Evolutionary conservation across 2,329 filamentous ascomycete genomes (phyloP), one percentile per base, ranked within the genome.

Genomic region (Alternaria sp.): DNA sequence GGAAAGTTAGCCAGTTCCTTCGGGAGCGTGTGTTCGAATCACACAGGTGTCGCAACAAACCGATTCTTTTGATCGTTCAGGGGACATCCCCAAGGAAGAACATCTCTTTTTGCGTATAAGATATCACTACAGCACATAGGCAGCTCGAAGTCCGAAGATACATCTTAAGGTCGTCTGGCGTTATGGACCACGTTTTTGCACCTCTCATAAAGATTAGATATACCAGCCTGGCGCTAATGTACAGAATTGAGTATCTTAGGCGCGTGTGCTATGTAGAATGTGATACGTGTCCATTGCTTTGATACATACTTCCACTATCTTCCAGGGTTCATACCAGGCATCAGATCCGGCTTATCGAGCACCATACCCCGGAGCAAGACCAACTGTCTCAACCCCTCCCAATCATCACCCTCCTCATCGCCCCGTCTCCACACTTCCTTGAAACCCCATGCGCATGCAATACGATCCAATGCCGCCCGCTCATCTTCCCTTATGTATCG

Each of bases 401-500:
- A 99, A 66, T 97, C 95, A 57, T 89, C 86, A 0, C 96, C 95
- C 69, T 93, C 91, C 81, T 99, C 96, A 77, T 97, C 93, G 1
- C 96, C 96, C 75, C 92, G 87, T 77, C 90, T 89, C 83, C 88
- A 90, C 26, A 84, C 81, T 77, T 97, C 92, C 73, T 91, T 90
- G 81, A 97, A 99, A 0, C 96, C 96, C 93, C 96, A 99, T 0
- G 93, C 91, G 68, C 90, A 88, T 1, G 94, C 93, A 61, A 99
- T 88, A 74, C 88, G 89, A 82, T 99, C 96, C 68, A 97, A 84
- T 1, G 93, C 93, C 4, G 90, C 91, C 23, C 96, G 86, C 83
- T 99, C 94, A 68, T 97, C 93, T 78, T 98, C 96, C 32, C 93
- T 86, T 57, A 97, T 79, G 92, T 94, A 98, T 13, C 96, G 87